Conservation (phyloP, 805 yeast species). For the Kluyveromyces nonfermentans region DNA sequence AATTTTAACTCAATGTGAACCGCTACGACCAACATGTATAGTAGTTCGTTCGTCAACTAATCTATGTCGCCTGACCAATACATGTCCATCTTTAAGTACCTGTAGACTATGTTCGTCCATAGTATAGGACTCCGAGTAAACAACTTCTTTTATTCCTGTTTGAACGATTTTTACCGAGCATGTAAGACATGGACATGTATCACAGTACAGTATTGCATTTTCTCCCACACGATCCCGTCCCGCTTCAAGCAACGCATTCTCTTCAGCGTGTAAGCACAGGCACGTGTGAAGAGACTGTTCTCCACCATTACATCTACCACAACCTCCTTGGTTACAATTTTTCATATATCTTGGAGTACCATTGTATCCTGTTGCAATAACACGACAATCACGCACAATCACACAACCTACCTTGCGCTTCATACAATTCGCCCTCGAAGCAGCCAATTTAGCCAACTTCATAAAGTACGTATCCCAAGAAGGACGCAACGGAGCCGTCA, state of each 20-base stretch:
- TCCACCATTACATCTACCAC: conserved; percentile 76
- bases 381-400: conserved; percentile 73
- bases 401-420: conserved; percentile 96
- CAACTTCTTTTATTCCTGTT: conserved; percentile 83
- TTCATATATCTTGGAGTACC: conserved; percentile 88
- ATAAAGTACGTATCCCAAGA: conserved; percentile 95
- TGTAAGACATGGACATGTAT: conserved; percentile 95
- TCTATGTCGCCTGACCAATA: conserved; percentile 53
- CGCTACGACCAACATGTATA: conserved; percentile 2
- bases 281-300: conserved; percentile 72
- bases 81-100: conserved; percentile 68
- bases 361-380: conserved; percentile 93
- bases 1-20: neutral
- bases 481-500: conserved; percentile 46
- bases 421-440: conserved; percentile 91
- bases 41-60: conserved; percentile 20
- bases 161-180: conserved; percentile 94
- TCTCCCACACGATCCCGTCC: conserved; percentile 76
- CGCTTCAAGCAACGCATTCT: conserved; percentile 87
- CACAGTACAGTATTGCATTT: conserved; percentile 70
- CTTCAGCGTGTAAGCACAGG: conserved; percentile 93
- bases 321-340: conserved; percentile 95
- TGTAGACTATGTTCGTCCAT: conserved; percentile 76
- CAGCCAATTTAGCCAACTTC: conserved; percentile 88
- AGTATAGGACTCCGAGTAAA: conserved; percentile 82